Base-by-base conservation (phyloP, 192 early-diverging fungal species). In the Physocladia obscura region DNA sequence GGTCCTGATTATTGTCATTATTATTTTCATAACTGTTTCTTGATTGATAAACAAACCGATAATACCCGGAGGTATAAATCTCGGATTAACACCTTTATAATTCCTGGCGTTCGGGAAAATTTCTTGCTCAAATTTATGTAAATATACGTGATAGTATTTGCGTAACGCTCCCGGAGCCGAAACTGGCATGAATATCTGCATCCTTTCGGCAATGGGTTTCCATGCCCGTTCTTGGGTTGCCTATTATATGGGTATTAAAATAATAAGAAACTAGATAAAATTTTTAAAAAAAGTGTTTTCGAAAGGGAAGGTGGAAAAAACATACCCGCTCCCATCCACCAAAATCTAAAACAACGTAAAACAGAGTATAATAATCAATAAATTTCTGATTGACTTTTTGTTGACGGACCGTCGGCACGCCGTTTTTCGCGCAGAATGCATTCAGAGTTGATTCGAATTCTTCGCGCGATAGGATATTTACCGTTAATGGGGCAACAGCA, bases 311-410 rank as follows among this genome's bases (percentile, higher is more conserved):
- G 17, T 15, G 47, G 17, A 48, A 21, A 48, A 1, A n/a, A n/a
- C 63, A 13, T 32, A 49, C 61, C 22, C 2, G 1, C n/a, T 65
- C 63, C 49, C 29, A 65, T 6, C 63, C 63, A 13, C 63, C 63
- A 36, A 52, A 65, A 39, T 65, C 63, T 34, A 65, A 26, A 17
- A 65, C 63, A n/a, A 65, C 34, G 35, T 65, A 65, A 65, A 65
- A 65, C 27, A 65, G 37, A 27, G 49, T 52, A 32, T 65, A 65
- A 26, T 65, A 65, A 34, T 65, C 63, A 26, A 65, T 32, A 30
- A 26, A 26, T 32, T 65, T 65, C 32, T 31, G 31, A 35, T 65
- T 65, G 47, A 65, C 34, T 30, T 39, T 49, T 39, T 65, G 63
- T 17, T 24, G 19, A 4, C 57, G 4, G 5, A 15, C 4, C 26